Evolutionary conservation across 1,284 basidiomycete genomes (phyloP), one percentile per base, ranked within the genome.

Genomic region (Taiwanofungus camphoratus): DNA sequence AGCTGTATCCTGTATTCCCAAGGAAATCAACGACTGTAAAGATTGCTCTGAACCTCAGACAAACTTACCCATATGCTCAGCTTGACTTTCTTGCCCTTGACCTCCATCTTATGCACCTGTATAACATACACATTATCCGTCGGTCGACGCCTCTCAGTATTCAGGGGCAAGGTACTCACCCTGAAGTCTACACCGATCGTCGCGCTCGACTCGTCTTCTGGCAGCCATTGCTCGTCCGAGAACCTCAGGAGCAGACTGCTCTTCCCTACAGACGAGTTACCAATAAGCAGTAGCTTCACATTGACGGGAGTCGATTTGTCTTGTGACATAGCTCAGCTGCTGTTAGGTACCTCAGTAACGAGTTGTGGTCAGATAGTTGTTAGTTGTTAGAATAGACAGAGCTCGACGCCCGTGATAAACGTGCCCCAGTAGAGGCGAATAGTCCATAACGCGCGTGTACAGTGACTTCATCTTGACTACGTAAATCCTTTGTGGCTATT

Each of bases 161-260:
- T n/a, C 13, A 29, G 31, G 18, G 11, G 31, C 22, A 21, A 31
- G 24, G 18, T 13, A 71, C 82, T 60, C 63, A 84, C 85, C 50
- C 85, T 70, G 63, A 87, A 88, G 61, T 88, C 86, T 1, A 89
- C 84, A 9, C 88, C 90, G 56, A 97, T 97, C n/a, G 93, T 96
- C 19, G 93, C 91, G 44, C 84, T 87, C 33, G 87, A 83, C 68
- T 98, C 95, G 59, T 98, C 95, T 57, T 96, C 91, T 18, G 89
- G 84, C 23, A 98, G 69, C 79, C 94, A 99, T 55, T 92, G 90
- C 65, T 97, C 90, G 61, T 99, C 94, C 3, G 93, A 95, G 72
- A 97, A 99, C 5, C 95, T 77, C 5, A 98, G 70, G 1, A 99
- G 67, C 5, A 99, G 71, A 49, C 91, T 94, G 48, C 91, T 89